These are phyloP conservation scores for Tylopilus sp. DNA, from an alignment of 1,284 basidiomycete genomes.

Conservation along the genomic window DNA sequence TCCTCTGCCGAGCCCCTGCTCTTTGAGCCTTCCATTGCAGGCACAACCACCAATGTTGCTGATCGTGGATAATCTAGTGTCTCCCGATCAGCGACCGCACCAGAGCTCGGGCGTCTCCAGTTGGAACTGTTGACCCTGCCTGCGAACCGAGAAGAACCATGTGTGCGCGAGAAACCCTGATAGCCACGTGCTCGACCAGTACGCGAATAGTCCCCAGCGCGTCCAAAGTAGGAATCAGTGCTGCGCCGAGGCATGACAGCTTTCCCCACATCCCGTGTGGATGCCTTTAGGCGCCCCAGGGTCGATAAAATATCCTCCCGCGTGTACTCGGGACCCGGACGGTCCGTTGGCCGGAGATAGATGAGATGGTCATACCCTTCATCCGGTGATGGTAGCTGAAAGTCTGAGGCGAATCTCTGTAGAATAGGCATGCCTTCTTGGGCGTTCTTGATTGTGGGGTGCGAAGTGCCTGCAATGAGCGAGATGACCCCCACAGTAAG, in stretches of 20 bases:
- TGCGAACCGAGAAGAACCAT: constrained; percentile 12
- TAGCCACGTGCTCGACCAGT: constrained; percentile 24
- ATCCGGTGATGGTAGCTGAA: constrained; percentile 46
- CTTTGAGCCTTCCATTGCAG: constrained; percentile 29
- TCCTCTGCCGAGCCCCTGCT: constrained; percentile 18
- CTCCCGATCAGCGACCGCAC: constrained; percentile 13
- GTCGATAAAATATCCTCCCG: constrained; percentile 49
- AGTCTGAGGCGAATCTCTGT: constrained; percentile 56
- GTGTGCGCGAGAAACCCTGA: constrained; percentile 10
- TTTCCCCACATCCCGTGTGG: constrained; percentile 19
- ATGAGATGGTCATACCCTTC: constrained; percentile 64
- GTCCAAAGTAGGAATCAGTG: constrained; percentile 8
- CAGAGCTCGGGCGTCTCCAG: constrained; percentile 20
- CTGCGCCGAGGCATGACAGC: constrained; percentile 4
- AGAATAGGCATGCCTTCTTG: constrained; percentile 55
- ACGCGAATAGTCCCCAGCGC: constrained; percentile 10
- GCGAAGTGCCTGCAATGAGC: constrained; percentile 48
- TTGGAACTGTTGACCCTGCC: constrained; percentile 18
- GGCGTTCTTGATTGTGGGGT: constrained; percentile 64
- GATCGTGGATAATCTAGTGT: constrained; percentile 16
- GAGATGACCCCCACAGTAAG: constrained; percentile 1
- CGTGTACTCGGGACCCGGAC: constrained; percentile 46
- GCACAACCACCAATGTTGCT: constrained; percentile 11
- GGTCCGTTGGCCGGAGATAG: constrained; percentile 49
- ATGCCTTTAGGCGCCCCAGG: constrained; percentile 45